Evolutionary conservation across 139 green algal genomes (phyloP).

Genomic region (Coelastrella sp.): DNA sequence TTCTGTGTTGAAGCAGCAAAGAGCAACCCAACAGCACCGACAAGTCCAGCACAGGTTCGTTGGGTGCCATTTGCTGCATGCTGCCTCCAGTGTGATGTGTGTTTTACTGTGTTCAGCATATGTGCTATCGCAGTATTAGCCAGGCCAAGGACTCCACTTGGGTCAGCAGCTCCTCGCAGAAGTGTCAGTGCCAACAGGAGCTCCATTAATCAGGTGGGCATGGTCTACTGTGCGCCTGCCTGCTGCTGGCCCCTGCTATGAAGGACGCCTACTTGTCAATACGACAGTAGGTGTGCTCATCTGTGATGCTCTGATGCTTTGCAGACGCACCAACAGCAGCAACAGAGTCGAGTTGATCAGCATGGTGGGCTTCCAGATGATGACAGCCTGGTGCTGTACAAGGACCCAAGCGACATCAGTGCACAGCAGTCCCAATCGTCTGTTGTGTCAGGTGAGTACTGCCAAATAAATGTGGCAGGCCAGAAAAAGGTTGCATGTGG

Average conservation of each 20-base stretch:
- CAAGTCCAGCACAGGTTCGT: background rate
- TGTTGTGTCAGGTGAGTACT: conserved; percentile 17
- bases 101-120: background rate
- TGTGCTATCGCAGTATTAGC: background rate
- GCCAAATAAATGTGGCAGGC: too few species aligned
- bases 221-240: too few species aligned
- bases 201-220: background rate
- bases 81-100: background rate
- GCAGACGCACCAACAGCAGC: background rate
- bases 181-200: background rate
- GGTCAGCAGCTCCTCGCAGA: background rate
- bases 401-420: conserved; percentile 22
- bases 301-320: too few species aligned
- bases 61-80: background rate
- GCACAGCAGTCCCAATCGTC: background rate
- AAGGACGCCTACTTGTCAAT: too few species aligned
- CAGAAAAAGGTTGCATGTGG: background rate
- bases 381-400: conserved; percentile 37
- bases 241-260: too few species aligned
- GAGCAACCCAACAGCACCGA: background rate
- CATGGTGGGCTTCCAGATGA: conserved; percentile 24
- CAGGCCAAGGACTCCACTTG: conserved; percentile 5
- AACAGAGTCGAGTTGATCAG: conserved; percentile 3
- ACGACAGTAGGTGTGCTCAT: too few species aligned
- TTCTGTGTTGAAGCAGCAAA: background rate